These are phyloP conservation scores for Tylopilus plumbeoviolaceoides DNA, from an alignment of 768 basidiomycete genomes.

Conservation along the genomic window DNA sequence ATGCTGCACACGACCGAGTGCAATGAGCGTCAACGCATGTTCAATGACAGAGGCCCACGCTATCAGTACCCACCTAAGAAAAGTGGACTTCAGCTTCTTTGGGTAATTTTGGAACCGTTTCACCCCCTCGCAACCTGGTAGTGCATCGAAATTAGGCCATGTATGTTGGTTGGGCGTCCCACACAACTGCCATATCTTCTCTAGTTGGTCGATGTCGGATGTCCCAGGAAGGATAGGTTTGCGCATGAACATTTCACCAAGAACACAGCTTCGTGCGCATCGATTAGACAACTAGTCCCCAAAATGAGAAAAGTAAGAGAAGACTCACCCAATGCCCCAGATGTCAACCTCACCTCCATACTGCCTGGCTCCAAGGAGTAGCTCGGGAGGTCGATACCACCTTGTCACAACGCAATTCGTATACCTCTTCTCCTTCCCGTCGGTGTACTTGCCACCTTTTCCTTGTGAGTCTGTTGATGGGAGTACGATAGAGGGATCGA, in stretches of 20 bases:
- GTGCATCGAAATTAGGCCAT: constrained; percentile 72
- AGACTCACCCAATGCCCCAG: constrained; percentile 89
- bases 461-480: constrained; percentile 18
- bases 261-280: constrained; percentile 61
- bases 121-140: constrained; percentile 79
- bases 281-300: constrained; percentile 1
- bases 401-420: constrained; percentile 95
- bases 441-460: constrained; percentile 32
- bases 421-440: constrained; percentile 64
- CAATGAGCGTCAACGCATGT: not conserved
- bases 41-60: not conserved
- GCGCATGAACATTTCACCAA: constrained; percentile 94
- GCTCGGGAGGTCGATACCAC: constrained; percentile 93
- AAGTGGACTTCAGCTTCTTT: constrained; percentile 53
- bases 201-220: constrained; percentile 88
- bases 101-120: constrained; percentile 54
- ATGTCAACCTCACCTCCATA: constrained; percentile 96
- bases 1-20: constrained; percentile 13
- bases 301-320: not conserved
- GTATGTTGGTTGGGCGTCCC: constrained; percentile 81
- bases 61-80: constrained; percentile 51
- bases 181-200: constrained; percentile 86
- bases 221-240: constrained; percentile 84
- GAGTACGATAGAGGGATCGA: constrained; percentile 48
- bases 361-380: constrained; percentile 81